Evolutionary conservation across 2,329 filamentous ascomycete genomes (phyloP), one percentile per base, ranked within the genome.

Genomic region (Colletotrichum orchidophilum): DNA sequence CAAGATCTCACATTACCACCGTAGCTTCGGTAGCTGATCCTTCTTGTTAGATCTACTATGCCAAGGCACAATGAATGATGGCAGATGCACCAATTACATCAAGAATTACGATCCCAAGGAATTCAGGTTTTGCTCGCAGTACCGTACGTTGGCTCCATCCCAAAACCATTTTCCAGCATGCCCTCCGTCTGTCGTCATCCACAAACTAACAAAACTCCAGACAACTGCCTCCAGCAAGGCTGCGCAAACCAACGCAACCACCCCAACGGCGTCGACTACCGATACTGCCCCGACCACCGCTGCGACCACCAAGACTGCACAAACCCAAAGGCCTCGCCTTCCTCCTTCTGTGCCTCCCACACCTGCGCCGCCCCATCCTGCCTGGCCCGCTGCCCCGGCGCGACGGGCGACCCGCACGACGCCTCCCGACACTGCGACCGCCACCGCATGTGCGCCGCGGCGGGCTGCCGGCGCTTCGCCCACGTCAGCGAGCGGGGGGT

Each of bases 201-300:
- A 42, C 9, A 1, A 31, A 33, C 65, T 75, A 13, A 76, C 21
- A 11, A 15, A 21, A 13, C 3, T 9, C 21, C 12, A 80, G 79
- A 80, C 66, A 74, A 78, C n/a, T 80, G 78, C 54, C 66, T 57
- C 7, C 54, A 72, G n/a, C 69, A 63, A 9, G 74, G 68, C 27
- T 80, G 79, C 53, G 72, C 72, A 18, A 75, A 73, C 66, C 58
- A 74, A 66, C 74, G 60, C 71, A 73, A 27, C 64, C 71, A 55
- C 67, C 74, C 33, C 64, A 46, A 46, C 5, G 70, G 74, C 18
- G 65, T 74, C 39, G 73, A 76, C 59, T 63, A 77, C 1, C 66
- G 62, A n/a, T 76, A 76, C 69, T 81, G 79, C 60, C 49, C 66
- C 12, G 73, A 75, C 29, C 79, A 81, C 68, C 74, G 78, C 58